Base-by-base conservation (phyloP, 164 flowering plant genomes). In the Aristolochia contorta region DNA sequence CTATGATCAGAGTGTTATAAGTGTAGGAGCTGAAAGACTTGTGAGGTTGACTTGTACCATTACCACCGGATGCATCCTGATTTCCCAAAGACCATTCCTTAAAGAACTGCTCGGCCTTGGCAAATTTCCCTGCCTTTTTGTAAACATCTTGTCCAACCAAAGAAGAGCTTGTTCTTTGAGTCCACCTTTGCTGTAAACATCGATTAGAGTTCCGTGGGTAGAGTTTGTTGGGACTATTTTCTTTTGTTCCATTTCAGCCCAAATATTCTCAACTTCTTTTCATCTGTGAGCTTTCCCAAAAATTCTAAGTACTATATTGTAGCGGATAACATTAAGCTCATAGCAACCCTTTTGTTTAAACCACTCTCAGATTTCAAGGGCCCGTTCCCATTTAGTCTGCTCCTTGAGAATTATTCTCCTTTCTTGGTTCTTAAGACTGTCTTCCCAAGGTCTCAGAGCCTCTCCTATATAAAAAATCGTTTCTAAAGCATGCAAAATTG, bases 341-440 rank as follows among this genome's bases (percentile, higher is more conserved):
- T 87, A 84, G 68, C 86, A 84, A 24, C 81, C 89, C 67, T 83
- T 86, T 43, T 57, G 75, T 71, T 86, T 86, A 50, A 89, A 84
- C 98, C 98, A 93, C 67, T 84, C 79, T 55, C 89, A 92, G 24
- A 86, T 89, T 74, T 84, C 87, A 65, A 83, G 51, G 14, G 97
- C 97, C 63, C 98, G 71, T 63, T 81, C 78, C 94, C 91, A 93
- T 48, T 75, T 69, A 30, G 62, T 20, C 60, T 89, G 98, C 81
- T 93, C 96, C 83, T 93, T 93, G 77, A 93, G 82, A 54, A 93
- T 85, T 57, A 93, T 87, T 64, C 84, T 93, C 75, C 84, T 78
- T 57, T 89, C 97, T 69, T 89, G 86, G 63, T 79, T 83, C 56
- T 66, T 81, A 22, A 89, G 74, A 24, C 66, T 75, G 59, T 75